Conservation (phyloP, 495 filamentous ascomycete genomes). For the Ramalina intermedia region DNA sequence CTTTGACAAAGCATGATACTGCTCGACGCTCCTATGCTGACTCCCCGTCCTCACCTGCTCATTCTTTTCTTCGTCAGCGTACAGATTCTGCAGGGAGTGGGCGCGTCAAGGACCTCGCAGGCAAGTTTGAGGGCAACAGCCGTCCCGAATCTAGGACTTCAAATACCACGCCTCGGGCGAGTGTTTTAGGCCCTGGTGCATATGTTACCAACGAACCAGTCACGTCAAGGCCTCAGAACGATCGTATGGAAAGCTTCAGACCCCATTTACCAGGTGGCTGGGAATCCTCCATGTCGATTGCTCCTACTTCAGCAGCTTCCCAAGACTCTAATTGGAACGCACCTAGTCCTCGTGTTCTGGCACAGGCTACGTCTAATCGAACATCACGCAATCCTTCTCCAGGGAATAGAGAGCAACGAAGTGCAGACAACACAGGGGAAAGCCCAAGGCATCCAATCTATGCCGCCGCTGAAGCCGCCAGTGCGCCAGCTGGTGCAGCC, state of each 20-base stretch:
- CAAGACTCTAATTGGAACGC: not conserved
- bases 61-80: conserved; percentile 6
- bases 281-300: conserved; percentile 41
- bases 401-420: not conserved
- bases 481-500: conserved; percentile 11
- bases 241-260: conserved; percentile 30
- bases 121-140: conserved; percentile 27
- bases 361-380: not conserved
- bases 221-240: conserved; percentile 17
- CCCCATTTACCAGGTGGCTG: conserved; percentile 51
- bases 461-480: conserved; percentile 15
- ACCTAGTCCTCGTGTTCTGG: not conserved
- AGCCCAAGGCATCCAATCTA: conserved; percentile 10
- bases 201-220: conserved; percentile 12
- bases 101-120: conserved; percentile 33
- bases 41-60: conserved; percentile 1
- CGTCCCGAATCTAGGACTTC: conserved; percentile 18
- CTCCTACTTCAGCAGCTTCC: conserved; percentile 13
- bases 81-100: conserved; percentile 27
- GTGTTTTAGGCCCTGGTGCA: not conserved
- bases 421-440: not conserved
- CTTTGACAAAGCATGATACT: not conserved
- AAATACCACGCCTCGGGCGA: conserved; percentile 13
- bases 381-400: not conserved
- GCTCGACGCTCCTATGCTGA: not conserved